phyloP scores from a whole-genome alignment of 306 rosid species.

The Rubus idaeus region DNA sequence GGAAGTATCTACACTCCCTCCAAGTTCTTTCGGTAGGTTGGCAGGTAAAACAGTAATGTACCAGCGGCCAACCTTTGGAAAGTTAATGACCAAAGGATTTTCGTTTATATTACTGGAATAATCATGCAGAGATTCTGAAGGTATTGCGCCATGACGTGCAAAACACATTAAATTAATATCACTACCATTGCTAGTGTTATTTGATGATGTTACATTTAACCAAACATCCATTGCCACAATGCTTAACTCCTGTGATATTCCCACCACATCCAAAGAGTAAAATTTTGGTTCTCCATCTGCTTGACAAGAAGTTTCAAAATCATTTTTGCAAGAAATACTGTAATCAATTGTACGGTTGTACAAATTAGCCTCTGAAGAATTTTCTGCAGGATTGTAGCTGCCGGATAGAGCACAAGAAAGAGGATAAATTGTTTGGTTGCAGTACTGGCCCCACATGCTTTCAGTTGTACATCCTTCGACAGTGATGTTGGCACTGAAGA shows the following conservation, averaged over 20 bases:
- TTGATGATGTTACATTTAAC: constrained; percentile 41
- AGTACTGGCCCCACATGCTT: constrained; percentile 66
- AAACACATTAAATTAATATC: constrained; percentile 59
- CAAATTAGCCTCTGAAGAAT: constrained; percentile 30
- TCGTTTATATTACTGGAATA: constrained; percentile 59
- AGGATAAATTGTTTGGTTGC: constrained; percentile 76
- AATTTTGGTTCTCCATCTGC: constrained; percentile 49
- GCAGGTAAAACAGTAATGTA: constrained; percentile 55
- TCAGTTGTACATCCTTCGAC: constrained; percentile 78
- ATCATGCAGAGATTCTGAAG: constrained; percentile 66
- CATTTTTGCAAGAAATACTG: constrained; percentile 60
- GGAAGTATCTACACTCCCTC: constrained; percentile 37
- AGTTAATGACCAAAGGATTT: constrained; percentile 57
- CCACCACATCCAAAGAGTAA: constrained; percentile 64
- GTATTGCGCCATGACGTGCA: constrained; percentile 83
- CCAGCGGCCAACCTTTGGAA: constrained; percentile 75
- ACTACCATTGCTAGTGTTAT: constrained; percentile 33
- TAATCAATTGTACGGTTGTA: constrained; percentile 39
- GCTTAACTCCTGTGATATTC: constrained; percentile 63
- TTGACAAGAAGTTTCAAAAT: constrained; percentile 48
- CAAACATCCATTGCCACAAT: constrained; percentile 53
- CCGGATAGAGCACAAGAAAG: constrained; percentile 62
- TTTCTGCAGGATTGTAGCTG: constrained; percentile 24
- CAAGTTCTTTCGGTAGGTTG: constrained; percentile 48
- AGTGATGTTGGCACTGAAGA: constrained; percentile 74